Percentiles rank a stretch among this genome's conserved stretches.
These are phyloP conservation scores for Mycena galopus DNA, from an alignment of 768 basidiomycete species.

Conservation along the genomic window DNA sequence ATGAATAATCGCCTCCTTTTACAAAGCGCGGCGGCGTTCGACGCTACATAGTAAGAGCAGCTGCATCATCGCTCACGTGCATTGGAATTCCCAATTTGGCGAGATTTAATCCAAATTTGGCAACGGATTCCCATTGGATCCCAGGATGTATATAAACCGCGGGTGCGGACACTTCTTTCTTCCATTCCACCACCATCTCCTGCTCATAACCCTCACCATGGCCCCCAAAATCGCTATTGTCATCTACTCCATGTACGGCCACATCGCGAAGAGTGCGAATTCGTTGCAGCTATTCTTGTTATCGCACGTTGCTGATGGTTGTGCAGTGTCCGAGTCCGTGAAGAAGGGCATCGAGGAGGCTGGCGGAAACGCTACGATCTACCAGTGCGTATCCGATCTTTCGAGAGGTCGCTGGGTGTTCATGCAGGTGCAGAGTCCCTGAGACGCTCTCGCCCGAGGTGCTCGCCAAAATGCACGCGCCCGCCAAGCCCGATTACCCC, in stretches of 20 bases:
- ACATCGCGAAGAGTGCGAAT: slow-evolving; percentile 70
- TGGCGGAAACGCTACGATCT: slow-evolving; percentile 65
- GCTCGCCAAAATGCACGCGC: slow-evolving; percentile 76
- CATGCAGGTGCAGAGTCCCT: slow-evolving; percentile 64
- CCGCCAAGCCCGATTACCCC: slow-evolving; percentile 79
- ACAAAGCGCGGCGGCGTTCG: too few relatives aligned
- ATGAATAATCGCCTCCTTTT: neutral
- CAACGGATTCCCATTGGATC: neutral
- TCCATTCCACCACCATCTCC: neutral
- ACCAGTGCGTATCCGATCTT: slow-evolving; percentile 58
- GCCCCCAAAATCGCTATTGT: slow-evolving; percentile 75
- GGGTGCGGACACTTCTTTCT: neutral
- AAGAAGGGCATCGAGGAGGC: slow-evolving; percentile 61
- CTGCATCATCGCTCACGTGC: neutral
- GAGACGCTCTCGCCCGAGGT: slow-evolving; percentile 84
- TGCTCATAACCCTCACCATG: slow-evolving; percentile 43
- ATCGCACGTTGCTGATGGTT: slow-evolving; percentile 12
- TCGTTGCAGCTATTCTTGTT: neutral
- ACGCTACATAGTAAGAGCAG: neutral
- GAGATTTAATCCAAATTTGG: neutral
- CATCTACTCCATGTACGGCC: slow-evolving; percentile 82
- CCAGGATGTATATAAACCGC: neutral
- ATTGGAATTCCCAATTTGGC: neutral
- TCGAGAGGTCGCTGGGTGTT: slow-evolving; percentile 52
- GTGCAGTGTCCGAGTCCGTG: slow-evolving; percentile 71